These are phyloP conservation scores for Boletus reticuloceps DNA, from an alignment of 768 basidiomycete genomes.

Conservation along the genomic window DNA sequence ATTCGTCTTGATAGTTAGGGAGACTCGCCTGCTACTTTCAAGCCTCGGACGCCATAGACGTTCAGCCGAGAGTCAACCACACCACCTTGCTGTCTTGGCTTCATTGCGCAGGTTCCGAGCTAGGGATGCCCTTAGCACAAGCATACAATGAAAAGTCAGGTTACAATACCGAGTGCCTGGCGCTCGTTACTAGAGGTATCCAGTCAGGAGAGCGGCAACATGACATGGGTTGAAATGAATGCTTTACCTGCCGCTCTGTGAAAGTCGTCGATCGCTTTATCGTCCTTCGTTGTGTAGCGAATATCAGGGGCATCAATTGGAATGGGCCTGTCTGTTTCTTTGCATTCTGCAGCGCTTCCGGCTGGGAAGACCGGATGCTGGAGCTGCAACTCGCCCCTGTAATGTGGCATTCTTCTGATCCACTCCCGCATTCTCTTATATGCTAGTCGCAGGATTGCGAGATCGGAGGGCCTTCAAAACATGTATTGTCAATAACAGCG, in stretches of 20 bases:
- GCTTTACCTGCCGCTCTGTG: conserved; percentile 19
- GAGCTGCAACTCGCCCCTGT: conserved; percentile 32
- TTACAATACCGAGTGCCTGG: conserved; percentile 32
- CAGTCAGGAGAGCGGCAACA: not conserved
- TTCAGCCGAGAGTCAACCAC: conserved; percentile 63
- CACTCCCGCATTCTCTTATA: conserved; percentile 30
- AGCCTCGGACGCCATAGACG: conserved; percentile 55
- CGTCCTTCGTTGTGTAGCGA: conserved; percentile 33
- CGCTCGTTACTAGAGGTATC: conserved; percentile 23
- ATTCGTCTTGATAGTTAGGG: not conserved
- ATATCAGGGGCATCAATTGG: conserved; percentile 29
- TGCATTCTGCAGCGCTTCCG: conserved; percentile 28
- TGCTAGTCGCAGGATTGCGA: conserved; percentile 24
- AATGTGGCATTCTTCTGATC: conserved; percentile 40
- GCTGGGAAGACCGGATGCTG: conserved; percentile 15
- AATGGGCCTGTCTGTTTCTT: conserved; percentile 15
- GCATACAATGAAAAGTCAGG: not conserved
- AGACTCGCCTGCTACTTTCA: conserved; percentile 55
- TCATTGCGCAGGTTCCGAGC: conserved; percentile 71
- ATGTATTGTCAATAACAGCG: not conserved
- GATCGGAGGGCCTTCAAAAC: conserved; percentile 21
- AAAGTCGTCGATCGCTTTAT: conserved; percentile 32
- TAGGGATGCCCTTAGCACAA: conserved; percentile 16
- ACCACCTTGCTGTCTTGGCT: conserved; percentile 51
- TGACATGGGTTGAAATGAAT: not conserved